Evolutionary conservation across 2,329 filamentous ascomycete genomes (phyloP).

Genomic region (Lasiodiplodia sp.): DNA sequence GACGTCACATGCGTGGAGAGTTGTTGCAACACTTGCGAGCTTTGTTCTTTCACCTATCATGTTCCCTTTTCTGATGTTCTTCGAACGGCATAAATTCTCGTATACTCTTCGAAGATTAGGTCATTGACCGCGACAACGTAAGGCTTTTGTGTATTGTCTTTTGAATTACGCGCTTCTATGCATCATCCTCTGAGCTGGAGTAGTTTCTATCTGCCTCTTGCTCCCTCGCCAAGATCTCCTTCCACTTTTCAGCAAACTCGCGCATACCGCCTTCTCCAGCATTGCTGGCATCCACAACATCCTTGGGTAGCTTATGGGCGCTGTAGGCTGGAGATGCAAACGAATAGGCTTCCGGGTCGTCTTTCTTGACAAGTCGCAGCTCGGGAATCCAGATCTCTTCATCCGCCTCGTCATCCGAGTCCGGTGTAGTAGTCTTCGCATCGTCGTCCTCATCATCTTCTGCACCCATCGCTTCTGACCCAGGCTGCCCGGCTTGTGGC

Average conservation of each 20-base stretch:
- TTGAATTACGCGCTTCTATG: neutral
- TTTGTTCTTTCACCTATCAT: too few species aligned
- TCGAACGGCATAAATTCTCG: too few species aligned
- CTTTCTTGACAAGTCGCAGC: slow-evolving; percentile 79
- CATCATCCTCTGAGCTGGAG: slow-evolving; percentile 9
- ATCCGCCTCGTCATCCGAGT: slow-evolving; percentile 56
- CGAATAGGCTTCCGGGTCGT: slow-evolving; percentile 87
- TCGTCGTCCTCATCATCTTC: slow-evolving; percentile 21
- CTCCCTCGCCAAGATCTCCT: slow-evolving; percentile 54
- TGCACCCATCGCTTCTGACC: neutral
- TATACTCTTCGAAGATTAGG: too few species aligned
- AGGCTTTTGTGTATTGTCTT: too few species aligned
- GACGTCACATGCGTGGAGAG: slow-evolving; percentile 14
- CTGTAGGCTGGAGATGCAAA: slow-evolving; percentile 89
- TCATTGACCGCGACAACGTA: too few species aligned
- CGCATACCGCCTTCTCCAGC: slow-evolving; percentile 74
- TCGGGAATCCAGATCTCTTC: slow-evolving; percentile 71
- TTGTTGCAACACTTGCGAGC: neutral
- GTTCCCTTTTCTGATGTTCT: too few species aligned
- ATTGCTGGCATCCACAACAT: slow-evolving; percentile 77
- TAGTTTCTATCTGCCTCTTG: slow-evolving; percentile 42
- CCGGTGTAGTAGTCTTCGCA: neutral
- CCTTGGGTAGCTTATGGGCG: slow-evolving; percentile 92
- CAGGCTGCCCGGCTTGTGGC: neutral
- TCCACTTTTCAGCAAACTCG: slow-evolving; percentile 65